Evolutionary conservation across 1,284 basidiomycete species (phyloP), one percentile per base, ranked within the genome.

Genomic region (Rhodotorula glutinis): DNA sequence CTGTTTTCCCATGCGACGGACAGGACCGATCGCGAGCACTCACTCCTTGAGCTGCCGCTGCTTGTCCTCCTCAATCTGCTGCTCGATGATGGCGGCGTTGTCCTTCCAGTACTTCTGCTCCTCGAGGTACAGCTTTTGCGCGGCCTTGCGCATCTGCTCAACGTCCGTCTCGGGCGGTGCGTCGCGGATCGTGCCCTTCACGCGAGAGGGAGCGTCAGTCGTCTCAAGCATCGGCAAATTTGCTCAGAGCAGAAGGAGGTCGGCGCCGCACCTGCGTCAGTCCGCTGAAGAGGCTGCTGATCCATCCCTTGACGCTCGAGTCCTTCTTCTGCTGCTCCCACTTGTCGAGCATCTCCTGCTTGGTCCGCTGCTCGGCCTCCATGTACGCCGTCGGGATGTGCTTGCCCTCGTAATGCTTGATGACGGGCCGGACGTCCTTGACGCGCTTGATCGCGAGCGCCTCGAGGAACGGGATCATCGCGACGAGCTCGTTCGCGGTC

Each of bases 381-480:
- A 88, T 92, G 75, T 93, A 97, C 80, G 94, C 93, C 11, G 87
- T 72, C 1, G 93, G 87, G 67, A 98, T 90, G 76, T 98, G 85
- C 78, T 92, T 92, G 59, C 88, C 92, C 16, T 85, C 80, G 78
- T 97, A 98, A 19, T 88, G 87, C 74, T 89, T 82, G 53, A 98
- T 80, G 57, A 97, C 89, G 0, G 88, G 90, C 23, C 95, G 85
- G 8, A 98, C 89, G 76, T 98, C 95, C 49, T 75, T 73, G 46
- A 81, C 78, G 46, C 72, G 70, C 65, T 79, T 79, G 67, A 81
- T 78, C 19, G 77, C 79, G 54, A 81, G 75, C 17, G 80, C 79
- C 82, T 98, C 95, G 13, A 98, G 85, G 87, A 98, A 98, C 0
- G 95, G 94, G 72, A 99, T 92, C 82, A 97, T 84, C 17, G 88